Conservation (phyloP, 2,329 filamentous ascomycete genomes). For the Hymenoscyphus infarciens region DNA sequence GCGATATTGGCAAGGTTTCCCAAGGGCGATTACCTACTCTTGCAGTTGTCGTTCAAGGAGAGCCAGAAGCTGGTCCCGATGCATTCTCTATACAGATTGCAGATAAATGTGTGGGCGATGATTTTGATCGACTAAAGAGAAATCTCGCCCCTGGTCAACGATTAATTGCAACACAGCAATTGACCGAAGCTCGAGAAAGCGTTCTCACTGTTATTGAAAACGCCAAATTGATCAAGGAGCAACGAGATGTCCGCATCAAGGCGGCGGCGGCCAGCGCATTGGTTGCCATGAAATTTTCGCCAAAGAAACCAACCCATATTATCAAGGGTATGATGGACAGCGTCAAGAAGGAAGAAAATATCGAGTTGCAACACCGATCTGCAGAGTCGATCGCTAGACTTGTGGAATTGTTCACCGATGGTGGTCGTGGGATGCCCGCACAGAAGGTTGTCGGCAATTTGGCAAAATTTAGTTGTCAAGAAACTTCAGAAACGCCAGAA, state of each 20-base stretch:
- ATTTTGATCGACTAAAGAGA: slow-evolving; percentile 87
- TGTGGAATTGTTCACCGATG: slow-evolving; percentile 79
- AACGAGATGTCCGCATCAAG: slow-evolving; percentile 80
- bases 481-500: slow-evolving; percentile 95
- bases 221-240: slow-evolving; percentile 72
- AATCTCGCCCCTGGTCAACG: slow-evolving; percentile 84
- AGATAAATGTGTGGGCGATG: slow-evolving; percentile 79
- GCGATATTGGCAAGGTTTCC: slow-evolving; percentile 81
- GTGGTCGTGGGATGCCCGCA: slow-evolving; percentile 77
- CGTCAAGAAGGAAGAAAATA: slow-evolving; percentile 89
- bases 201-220: slow-evolving; percentile 73
- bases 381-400: slow-evolving; percentile 79
- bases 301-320: slow-evolving; percentile 87
- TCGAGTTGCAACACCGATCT: slow-evolving; percentile 82
- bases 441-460: slow-evolving; percentile 95
- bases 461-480: slow-evolving; percentile 96
- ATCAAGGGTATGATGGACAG: slow-evolving; percentile 99
- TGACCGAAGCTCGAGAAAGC: slow-evolving; percentile 72
- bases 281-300: slow-evolving; percentile 80
- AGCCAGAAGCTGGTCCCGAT: slow-evolving; percentile 83
- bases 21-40: slow-evolving; percentile 72
- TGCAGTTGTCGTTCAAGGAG: slow-evolving; percentile 90
- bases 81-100: slow-evolving; percentile 87
- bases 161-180: slow-evolving; percentile 73
- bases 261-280: slow-evolving; percentile 84